A percentile compares a stretch with the other conserved stretches of the same genome.
Conservation (phyloP, 805 yeast species). For the Saccharomycopsis oosterbeekiorum region DNA sequence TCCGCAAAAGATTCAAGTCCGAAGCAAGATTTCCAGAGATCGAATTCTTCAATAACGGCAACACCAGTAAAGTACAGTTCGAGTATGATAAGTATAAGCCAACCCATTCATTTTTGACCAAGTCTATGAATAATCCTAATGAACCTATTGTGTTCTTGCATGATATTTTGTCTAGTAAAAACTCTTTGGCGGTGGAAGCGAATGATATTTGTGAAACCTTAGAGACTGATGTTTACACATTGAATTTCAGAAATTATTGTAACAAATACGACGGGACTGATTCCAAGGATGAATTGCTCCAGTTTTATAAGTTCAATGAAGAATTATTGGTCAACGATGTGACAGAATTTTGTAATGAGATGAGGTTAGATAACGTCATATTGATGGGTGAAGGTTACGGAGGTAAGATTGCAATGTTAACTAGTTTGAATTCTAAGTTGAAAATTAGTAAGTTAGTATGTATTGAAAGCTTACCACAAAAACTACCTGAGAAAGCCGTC, state of each 20-base stretch:
- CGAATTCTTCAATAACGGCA: not conserved
- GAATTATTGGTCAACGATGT: slow-evolving; percentile 9
- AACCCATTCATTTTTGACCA: slow-evolving; percentile 15
- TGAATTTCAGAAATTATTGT: slow-evolving; percentile 6
- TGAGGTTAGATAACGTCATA: slow-evolving; percentile 6
- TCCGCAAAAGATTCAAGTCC: not conserved
- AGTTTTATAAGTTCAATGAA: slow-evolving; percentile 4
- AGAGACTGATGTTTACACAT: slow-evolving; percentile 15
- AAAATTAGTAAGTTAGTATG: slow-evolving; percentile 11
- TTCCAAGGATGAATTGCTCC: not conserved
- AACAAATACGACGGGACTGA: not conserved
- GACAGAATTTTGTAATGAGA: slow-evolving; percentile 4
- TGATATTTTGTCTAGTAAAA: slow-evolving; percentile 9
- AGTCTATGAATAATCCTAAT: slow-evolving; percentile 14
- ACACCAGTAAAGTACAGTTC: not conserved
- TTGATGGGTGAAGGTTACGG: slow-evolving; percentile 18
- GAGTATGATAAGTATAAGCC: slow-evolving; percentile 12
- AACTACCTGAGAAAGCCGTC: not conserved
- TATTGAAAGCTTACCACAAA: slow-evolving; percentile 12
- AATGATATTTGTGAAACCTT: slow-evolving; percentile 15
- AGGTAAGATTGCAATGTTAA: slow-evolving; percentile 11
- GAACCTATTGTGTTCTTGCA: slow-evolving; percentile 16
- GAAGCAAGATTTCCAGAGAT: not conserved
- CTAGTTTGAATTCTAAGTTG: not conserved
- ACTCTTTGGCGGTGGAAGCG: slow-evolving; percentile 7